Evolutionary conservation across 345 rosid species (phyloP), one percentile per base, ranked within the genome.

Genomic region (Eutrema heterophyllum): DNA sequence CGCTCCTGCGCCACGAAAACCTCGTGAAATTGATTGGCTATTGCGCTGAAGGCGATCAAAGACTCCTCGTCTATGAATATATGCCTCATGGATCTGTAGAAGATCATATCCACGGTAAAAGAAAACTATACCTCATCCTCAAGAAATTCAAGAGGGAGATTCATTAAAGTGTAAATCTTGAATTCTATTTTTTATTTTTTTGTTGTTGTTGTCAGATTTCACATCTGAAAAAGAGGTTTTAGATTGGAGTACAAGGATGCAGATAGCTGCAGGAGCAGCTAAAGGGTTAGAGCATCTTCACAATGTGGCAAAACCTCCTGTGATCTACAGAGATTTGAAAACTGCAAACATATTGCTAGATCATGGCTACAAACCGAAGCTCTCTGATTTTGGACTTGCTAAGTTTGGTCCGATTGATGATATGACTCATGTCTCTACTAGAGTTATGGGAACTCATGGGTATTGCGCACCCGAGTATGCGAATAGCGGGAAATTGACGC

Each of bases 401-500:
- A 90, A 90, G 74, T 86, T 88, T 35, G 90, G 87, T 64, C 97
- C 92, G 1, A 75, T 16, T 1, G 85, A 73, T 40, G 90, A 82
- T 36, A 82, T 51, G 74, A 73, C 92, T 26, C 84, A 88, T 72
- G 90, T 90, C 62, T 77, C 92, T 44, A 88, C 93, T 14, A 80
- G 87, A 71, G 82, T 86, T 38, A 86, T 90, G 89, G 94, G 97
- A 27, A 86, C 92, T 35, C 84, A 76, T 1, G 97, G 92, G 24
- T 88, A 90, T 57, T 90, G 97, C 38, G 92, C 94, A 50, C 97
- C 92, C 0, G 97, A 90, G 77, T 90, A 86, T 62, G 86, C 83
- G 2, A 35, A 5, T 8, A 87, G 72, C 18, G 92, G 94, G 27
- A 84, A 81, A 48, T 30, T 90, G 71, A 87, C 89, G 0, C 27